A percentile compares a stretch with the other conserved stretches of the same genome.
Conservation (phyloP, 352 stramenopile genomes). For the Pythium scleroteichum region DNA sequence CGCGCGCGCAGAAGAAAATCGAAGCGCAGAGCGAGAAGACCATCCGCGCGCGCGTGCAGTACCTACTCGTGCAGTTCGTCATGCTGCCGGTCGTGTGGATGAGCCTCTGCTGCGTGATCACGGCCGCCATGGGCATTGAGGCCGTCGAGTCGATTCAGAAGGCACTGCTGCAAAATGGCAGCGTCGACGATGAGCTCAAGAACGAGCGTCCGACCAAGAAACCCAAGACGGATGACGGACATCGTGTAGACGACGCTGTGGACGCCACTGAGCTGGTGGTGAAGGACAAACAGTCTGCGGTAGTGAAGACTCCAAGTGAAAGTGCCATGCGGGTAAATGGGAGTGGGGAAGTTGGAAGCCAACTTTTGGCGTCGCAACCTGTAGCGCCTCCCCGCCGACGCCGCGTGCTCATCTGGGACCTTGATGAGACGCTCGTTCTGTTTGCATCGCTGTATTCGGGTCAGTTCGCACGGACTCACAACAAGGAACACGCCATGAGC, state of each 20-base stretch:
- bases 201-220: slow-evolving; percentile 24
- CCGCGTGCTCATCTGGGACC: slow-evolving; percentile 80
- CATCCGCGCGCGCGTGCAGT: slow-evolving; percentile 31
- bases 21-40: background rate
- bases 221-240: slow-evolving; percentile 10
- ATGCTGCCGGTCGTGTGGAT: slow-evolving; percentile 65
- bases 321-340: too few relatives aligned
- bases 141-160: slow-evolving; percentile 54
- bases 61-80: slow-evolving; percentile 50
- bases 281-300: slow-evolving; percentile 2
- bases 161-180: slow-evolving; percentile 5
- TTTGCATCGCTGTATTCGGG: slow-evolving; percentile 83
- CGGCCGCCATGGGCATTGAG: slow-evolving; percentile 51
- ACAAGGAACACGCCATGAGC: slow-evolving; percentile 57
- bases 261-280: background rate
- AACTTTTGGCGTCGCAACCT: background rate
- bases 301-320: too few relatives aligned
- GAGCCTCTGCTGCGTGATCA: slow-evolving; percentile 60
- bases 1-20: background rate
- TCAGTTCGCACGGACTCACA: slow-evolving; percentile 59
- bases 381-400: slow-evolving; percentile 6
- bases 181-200: background rate
- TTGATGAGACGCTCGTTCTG: slow-evolving; percentile 82
- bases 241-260: background rate
- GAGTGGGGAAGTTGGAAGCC: too few relatives aligned